phyloP scores from a whole-genome alignment of 148 eudicot species.

The Pharnaceum exiguum region DNA sequence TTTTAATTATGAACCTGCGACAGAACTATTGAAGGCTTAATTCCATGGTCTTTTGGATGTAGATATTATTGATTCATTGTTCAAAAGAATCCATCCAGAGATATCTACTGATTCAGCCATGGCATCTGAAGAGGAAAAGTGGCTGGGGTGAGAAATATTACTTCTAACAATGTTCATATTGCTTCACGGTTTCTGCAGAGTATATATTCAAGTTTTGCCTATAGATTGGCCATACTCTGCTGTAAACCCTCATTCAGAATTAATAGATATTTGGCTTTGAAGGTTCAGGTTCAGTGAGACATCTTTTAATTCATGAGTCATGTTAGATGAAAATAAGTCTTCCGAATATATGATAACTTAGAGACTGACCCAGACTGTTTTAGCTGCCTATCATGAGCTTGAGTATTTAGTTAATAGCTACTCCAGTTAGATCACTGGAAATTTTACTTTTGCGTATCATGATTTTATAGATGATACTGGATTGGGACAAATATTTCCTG shows the following conservation, averaged over 20 bases:
- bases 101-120: constrained; percentile 16
- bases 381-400: not conserved
- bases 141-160: constrained; percentile 56
- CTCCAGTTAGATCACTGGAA: too few species aligned
- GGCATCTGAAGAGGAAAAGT: constrained; percentile 57
- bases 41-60: constrained; percentile 23
- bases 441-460: not conserved
- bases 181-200: not conserved
- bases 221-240: not conserved
- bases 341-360: too few species aligned
- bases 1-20: too few species aligned
- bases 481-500: not conserved
- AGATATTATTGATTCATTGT: constrained; percentile 67
- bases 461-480: not conserved
- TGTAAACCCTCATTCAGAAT: too few species aligned
- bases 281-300: too few species aligned
- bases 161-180: not conserved
- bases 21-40: too few species aligned
- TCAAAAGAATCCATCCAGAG: constrained; percentile 43
- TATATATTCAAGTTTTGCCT: not conserved
- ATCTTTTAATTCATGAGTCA: too few species aligned
- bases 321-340: too few species aligned
- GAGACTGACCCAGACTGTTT: not conserved
- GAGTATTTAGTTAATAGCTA: not conserved
- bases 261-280: too few species aligned